These are phyloP conservation scores for Pleodorina starrii DNA, from an alignment of 139 green algal genomes.

Conservation along the genomic window DNA sequence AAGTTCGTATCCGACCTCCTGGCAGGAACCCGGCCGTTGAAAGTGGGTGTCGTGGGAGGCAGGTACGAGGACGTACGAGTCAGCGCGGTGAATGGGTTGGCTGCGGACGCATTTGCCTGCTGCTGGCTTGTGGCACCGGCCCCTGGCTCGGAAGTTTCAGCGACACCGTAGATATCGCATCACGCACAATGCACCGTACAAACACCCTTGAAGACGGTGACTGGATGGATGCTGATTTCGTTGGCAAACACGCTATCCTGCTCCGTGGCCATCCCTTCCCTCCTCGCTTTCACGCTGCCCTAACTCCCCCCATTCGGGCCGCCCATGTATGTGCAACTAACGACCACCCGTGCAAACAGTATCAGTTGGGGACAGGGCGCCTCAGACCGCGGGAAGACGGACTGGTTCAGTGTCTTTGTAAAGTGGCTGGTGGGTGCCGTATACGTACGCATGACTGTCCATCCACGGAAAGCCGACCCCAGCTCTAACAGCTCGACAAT, in stretches of 20 bases:
- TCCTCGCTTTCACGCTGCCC: background rate
- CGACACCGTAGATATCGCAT: background rate
- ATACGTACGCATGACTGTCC: background rate
- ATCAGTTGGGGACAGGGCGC: constrained; percentile 5
- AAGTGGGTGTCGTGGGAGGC: background rate
- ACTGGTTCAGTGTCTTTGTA: constrained; percentile 2
- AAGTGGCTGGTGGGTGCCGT: background rate
- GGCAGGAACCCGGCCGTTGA: background rate
- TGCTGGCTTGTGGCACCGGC: background rate
- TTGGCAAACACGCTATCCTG: too few relatives aligned
- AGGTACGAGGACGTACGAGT: background rate
- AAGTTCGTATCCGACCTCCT: background rate
- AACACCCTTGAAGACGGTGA: too few relatives aligned
- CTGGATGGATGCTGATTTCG: too few relatives aligned
- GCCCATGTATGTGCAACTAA: background rate
- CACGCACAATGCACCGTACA: background rate
- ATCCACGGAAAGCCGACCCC: background rate
- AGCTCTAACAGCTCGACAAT: background rate
- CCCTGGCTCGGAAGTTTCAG: background rate
- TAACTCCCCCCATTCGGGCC: background rate
- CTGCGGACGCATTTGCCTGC: background rate
- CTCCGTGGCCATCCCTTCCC: too few relatives aligned
- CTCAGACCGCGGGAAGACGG: background rate
- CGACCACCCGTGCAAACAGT: background rate
- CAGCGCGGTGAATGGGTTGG: background rate